Evolutionary conservation across 1,284 basidiomycete species (phyloP).

Genomic region (Irpex lacteus): DNA sequence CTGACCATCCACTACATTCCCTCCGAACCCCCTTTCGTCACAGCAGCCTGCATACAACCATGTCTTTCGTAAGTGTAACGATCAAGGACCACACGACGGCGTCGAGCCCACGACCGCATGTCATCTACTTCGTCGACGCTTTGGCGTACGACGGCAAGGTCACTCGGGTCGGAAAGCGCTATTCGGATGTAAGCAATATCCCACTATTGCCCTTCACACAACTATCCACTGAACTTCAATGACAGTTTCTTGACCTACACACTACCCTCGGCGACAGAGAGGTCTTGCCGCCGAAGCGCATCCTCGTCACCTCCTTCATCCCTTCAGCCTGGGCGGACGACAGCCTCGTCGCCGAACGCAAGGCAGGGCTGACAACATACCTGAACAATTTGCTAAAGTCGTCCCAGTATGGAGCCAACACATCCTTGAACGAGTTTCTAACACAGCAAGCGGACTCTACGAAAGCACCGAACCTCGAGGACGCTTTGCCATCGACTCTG

Average conservation of each 20-base stretch:
- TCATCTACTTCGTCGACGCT: constrained; percentile 43
- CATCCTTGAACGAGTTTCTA: constrained; percentile 39
- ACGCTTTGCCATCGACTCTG: constrained; percentile 44
- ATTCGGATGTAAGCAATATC: constrained; percentile 43
- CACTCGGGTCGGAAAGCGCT: constrained; percentile 38
- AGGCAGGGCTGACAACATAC: constrained; percentile 42
- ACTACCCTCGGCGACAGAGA: constrained; percentile 32
- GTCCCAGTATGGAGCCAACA: constrained; percentile 31
- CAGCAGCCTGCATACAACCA: constrained; percentile 3
- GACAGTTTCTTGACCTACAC: constrained; percentile 45
- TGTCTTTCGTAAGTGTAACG: constrained; percentile 22
- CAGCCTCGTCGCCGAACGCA: constrained; percentile 49
- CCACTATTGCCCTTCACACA: background rate
- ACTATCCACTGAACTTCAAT: background rate
- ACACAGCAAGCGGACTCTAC: constrained; percentile 21
- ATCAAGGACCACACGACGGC: constrained; percentile 47
- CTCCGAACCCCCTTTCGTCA: background rate
- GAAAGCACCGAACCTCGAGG: constrained; percentile 36
- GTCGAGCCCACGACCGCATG: constrained; percentile 48
- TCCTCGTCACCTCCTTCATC: constrained; percentile 43
- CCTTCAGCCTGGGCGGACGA: constrained; percentile 55
- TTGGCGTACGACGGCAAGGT: constrained; percentile 32
- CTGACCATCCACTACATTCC: no score
- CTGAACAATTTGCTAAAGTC: constrained; percentile 35
- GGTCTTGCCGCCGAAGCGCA: constrained; percentile 47